Evolutionary conservation across 352 stramenopile genomes (phyloP).

Genomic region (Globisporangium barbulae): DNA sequence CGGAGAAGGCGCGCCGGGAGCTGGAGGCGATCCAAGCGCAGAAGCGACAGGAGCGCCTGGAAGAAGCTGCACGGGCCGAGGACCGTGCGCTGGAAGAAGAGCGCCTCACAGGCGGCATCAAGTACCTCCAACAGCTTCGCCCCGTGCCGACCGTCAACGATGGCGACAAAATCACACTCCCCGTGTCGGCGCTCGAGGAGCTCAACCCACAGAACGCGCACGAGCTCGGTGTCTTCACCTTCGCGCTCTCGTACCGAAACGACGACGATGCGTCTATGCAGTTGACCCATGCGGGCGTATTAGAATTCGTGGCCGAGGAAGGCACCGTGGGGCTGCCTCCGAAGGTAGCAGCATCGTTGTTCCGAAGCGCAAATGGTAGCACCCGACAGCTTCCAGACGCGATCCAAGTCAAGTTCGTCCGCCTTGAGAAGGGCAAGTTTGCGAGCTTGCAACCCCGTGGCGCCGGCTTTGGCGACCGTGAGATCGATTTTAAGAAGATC

Average conservation of each 20-base stretch:
- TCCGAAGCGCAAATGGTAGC: conserved; percentile 12
- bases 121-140: conserved; percentile 46
- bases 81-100: conserved; percentile 60
- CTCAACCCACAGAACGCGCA: conserved; percentile 77
- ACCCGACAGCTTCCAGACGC: conserved; percentile 22
- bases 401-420: conserved; percentile 67
- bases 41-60: conserved; percentile 41
- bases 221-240: conserved; percentile 77
- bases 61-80: conserved; percentile 39
- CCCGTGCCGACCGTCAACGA: conserved; percentile 46
- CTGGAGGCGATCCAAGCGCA: conserved; percentile 42
- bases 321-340: conserved; percentile 72
- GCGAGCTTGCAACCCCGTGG: conserved; percentile 63
- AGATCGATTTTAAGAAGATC: conserved; percentile 84
- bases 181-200: conserved; percentile 66
- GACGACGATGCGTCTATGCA: conserved; percentile 17
- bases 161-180: conserved; percentile 77
- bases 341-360: conserved; percentile 73
- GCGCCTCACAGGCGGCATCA: conserved; percentile 67
- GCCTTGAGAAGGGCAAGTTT: conserved; percentile 68
- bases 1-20: conserved; percentile 33
- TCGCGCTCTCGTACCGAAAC: conserved; percentile 54
- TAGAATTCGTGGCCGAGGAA: conserved; percentile 80
- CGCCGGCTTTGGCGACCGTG: conserved; percentile 63
- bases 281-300: conserved; percentile 69